A percentile compares a stretch with the other conserved stretches of the same genome.
phyloP scores from a whole-genome alignment of 441 rosid genomes.

The Francoa sonchifolia region DNA sequence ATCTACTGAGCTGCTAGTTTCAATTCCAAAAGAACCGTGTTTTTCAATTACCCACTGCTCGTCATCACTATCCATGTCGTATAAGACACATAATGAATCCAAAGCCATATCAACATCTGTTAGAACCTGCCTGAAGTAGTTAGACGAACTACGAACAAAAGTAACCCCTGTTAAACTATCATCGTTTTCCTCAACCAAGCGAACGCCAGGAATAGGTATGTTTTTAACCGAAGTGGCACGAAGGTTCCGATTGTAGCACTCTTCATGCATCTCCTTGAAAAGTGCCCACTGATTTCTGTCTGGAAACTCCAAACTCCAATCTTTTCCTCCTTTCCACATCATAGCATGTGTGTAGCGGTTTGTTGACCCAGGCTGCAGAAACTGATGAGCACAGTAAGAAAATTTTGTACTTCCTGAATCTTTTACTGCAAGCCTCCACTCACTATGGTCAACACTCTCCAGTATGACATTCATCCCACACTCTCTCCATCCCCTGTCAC shows the following conservation, averaged over 20 bases:
- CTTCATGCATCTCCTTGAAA: slow-evolving; percentile 96
- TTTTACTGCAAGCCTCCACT: slow-evolving; percentile 85
- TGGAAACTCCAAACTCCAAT: slow-evolving; percentile 81
- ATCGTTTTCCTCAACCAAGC: slow-evolving; percentile 50
- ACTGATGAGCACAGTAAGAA: slow-evolving; percentile 77
- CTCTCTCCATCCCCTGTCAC: slow-evolving; percentile 91
- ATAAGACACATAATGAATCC: slow-evolving; percentile 55
- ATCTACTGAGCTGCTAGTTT: slow-evolving; percentile 20
- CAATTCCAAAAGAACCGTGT: slow-evolving; percentile 28
- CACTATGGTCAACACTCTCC: slow-evolving; percentile 73
- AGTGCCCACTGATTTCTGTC: slow-evolving; percentile 85
- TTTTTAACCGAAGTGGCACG: slow-evolving; percentile 77
- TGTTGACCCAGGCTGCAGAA: slow-evolving; percentile 86
- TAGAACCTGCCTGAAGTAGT: slow-evolving; percentile 62
- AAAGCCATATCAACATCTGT: slow-evolving; percentile 88
- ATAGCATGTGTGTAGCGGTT: slow-evolving; percentile 90
- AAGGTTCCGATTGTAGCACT: slow-evolving; percentile 67
- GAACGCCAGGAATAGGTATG: slow-evolving; percentile 88
- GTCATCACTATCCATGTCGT: slow-evolving; percentile 96
- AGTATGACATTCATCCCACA: slow-evolving; percentile 55
- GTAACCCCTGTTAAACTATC: slow-evolving; percentile 33
- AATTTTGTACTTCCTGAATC: slow-evolving; percentile 47
- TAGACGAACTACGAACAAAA: slow-evolving; percentile 40
- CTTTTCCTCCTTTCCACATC: slow-evolving; percentile 99
- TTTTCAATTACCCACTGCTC: slow-evolving; percentile 51